A percentile compares a stretch with the other conserved stretches of the same genome.
Evolutionary conservation across 192 early-diverging fungal genomes (phyloP).

Genomic region (Backusella tarrabulga): DNA sequence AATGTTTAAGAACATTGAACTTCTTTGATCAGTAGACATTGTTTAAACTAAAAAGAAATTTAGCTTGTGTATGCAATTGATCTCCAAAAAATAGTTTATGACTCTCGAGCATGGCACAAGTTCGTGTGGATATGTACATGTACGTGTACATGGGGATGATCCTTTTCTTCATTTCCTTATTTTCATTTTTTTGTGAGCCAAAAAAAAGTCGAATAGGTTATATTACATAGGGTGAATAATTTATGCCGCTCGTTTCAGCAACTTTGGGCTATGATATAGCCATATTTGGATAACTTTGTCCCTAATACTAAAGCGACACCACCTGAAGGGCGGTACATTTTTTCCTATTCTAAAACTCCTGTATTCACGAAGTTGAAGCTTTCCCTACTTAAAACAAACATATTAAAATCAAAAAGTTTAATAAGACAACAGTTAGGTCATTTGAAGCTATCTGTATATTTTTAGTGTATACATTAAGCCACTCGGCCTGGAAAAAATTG

Average conservation of each 20-base stretch:
- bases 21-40: not conserved
- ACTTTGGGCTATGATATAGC: not conserved
- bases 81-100: not conserved
- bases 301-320: slow-evolving; percentile 1
- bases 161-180: not conserved
- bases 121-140: not conserved
- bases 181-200: not conserved
- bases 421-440: not conserved
- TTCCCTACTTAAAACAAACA: slow-evolving; percentile 7
- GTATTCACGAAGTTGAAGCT: not conserved
- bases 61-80: not conserved
- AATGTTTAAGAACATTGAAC: not conserved
- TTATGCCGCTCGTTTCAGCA: not conserved
- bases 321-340: not conserved
- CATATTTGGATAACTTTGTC: slow-evolving; percentile 1
- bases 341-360: not conserved
- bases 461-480: not conserved
- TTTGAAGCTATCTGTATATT: not conserved
- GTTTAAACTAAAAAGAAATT: not conserved
- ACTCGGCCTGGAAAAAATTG: not conserved
- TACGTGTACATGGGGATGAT: not conserved
- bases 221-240: not conserved
- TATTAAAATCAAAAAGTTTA: not conserved
- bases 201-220: not conserved
- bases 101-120: not conserved